Conservation (phyloP, 371 early-diverging fungal genomes). For the Mucor plumbeus region DNA sequence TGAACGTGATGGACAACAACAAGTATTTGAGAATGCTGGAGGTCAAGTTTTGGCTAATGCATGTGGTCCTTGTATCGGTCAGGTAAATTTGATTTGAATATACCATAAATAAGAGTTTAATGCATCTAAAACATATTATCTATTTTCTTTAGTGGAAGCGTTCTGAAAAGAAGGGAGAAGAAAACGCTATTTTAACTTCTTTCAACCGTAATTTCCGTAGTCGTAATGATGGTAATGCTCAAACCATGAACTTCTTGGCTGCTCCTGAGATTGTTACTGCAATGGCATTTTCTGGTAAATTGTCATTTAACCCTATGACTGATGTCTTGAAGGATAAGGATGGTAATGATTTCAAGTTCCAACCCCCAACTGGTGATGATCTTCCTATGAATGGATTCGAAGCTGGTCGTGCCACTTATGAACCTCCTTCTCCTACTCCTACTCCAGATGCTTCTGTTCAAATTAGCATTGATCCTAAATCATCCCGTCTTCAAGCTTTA, state of each 20-base stretch:
- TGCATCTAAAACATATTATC: not conserved
- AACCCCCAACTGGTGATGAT: constrained; percentile 85
- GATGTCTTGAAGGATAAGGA: constrained; percentile 77
- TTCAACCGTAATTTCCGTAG: constrained; percentile 98
- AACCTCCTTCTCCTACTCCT: constrained; percentile 64
- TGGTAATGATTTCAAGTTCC: constrained; percentile 79
- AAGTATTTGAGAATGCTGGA: constrained; percentile 82
- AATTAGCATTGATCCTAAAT: constrained; percentile 74
- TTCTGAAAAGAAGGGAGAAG: constrained; percentile 61
- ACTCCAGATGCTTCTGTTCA: constrained; percentile 59
- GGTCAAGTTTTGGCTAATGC: constrained; percentile 90
- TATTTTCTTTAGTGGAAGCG: constrained; percentile 85
- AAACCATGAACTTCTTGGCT: constrained; percentile 94
- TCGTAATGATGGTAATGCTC: constrained; percentile 94
- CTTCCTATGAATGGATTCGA: constrained; percentile 89
- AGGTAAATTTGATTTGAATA: constrained; percentile 45
- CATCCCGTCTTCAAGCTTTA: constrained; percentile 86
- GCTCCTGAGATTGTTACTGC: constrained; percentile 96
- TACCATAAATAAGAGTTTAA: not conserved
- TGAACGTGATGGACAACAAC: constrained; percentile 89
- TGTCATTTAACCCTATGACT: constrained; percentile 91
- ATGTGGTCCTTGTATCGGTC: constrained; percentile 91
- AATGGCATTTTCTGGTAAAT: constrained; percentile 86
- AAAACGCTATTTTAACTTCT: constrained; percentile 93
- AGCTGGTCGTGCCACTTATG: constrained; percentile 71